These are phyloP conservation scores for Phlyctochytrium planicorne DNA, from an alignment of 192 early-diverging fungal species.

Conservation along the genomic window DNA sequence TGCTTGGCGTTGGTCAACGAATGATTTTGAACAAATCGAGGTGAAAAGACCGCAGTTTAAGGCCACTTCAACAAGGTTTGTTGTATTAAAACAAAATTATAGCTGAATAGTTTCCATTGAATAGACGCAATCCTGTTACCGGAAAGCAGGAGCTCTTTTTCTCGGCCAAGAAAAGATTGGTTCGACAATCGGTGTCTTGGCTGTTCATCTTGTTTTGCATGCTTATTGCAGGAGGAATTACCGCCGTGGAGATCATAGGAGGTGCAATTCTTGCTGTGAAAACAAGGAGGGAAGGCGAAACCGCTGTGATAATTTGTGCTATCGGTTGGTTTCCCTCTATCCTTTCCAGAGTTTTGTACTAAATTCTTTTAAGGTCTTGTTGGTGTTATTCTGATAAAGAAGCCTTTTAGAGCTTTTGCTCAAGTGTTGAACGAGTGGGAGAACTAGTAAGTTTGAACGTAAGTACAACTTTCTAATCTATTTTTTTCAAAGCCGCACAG, in stretches of 20 bases:
- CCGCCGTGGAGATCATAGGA: slow-evolving; percentile 27
- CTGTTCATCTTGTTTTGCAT: slow-evolving; percentile 39
- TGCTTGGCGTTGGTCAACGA: slow-evolving; percentile 52
- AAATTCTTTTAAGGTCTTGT: not conserved
- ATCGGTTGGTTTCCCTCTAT: too few species aligned
- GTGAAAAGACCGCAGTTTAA: slow-evolving; percentile 53
- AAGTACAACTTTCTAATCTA: not conserved
- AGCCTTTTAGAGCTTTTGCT: slow-evolving; percentile 30
- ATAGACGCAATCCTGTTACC: slow-evolving; percentile 39
- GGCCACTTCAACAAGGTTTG: slow-evolving; percentile 11
- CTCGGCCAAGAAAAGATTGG: slow-evolving; percentile 35
- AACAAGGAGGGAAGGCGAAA: too few species aligned
- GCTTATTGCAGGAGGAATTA: slow-evolving; percentile 39
- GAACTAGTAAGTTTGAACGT: slow-evolving; percentile 33
- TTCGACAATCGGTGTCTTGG: slow-evolving; percentile 40
- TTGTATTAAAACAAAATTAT: too few species aligned
- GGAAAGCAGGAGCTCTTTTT: slow-evolving; percentile 51
- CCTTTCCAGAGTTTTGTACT: too few species aligned
- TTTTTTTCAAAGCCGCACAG: not conserved
- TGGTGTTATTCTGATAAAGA: slow-evolving; percentile 20
- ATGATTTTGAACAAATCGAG: slow-evolving; percentile 49
- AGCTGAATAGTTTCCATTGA: not conserved
- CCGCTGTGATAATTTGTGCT: too few species aligned
- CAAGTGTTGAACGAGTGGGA: slow-evolving; percentile 49
- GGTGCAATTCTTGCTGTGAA: slow-evolving; percentile 14